Conservation (phyloP, 169 alveolate genomes). For the Miamiensis avidus region DNA sequence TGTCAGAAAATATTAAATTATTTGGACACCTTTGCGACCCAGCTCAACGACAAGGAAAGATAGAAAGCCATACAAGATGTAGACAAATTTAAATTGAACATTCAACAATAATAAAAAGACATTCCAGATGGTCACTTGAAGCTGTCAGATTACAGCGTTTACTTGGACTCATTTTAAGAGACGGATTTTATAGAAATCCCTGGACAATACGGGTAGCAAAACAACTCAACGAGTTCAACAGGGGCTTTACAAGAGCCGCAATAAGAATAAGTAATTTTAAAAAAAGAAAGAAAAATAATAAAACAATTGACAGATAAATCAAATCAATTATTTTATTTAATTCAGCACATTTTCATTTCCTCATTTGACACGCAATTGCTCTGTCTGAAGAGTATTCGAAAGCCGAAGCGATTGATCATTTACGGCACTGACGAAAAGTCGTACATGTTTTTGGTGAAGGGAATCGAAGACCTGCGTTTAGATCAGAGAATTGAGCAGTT, state of each 20-base stretch:
- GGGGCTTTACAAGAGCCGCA: constrained; percentile 1
- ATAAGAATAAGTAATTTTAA: too few species aligned
- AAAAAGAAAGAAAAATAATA: too few species aligned
- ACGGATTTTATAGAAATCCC: neutral
- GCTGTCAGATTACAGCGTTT: neutral
- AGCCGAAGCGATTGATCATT: constrained; percentile 83
- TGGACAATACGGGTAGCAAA: neutral
- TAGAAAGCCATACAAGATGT: too few species aligned
- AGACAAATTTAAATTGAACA: constrained; percentile 12
- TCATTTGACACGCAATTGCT: constrained; percentile 73
- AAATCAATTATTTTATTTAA: too few species aligned
- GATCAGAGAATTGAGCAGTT: constrained; percentile 87
- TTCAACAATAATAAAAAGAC: neutral
- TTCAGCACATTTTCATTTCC: constrained; percentile 58
- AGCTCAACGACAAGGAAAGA: too few species aligned
- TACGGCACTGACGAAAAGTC: constrained; percentile 88
- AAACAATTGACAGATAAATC: too few species aligned
- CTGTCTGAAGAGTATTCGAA: constrained; percentile 76
- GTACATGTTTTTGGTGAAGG: constrained; percentile 82
- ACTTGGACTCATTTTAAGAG: neutral
- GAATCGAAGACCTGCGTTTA: constrained; percentile 87
- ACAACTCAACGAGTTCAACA: neutral
- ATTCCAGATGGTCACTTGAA: neutral
- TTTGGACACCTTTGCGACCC: too few species aligned
- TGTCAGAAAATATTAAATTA: too few species aligned